phyloP scores from a whole-genome alignment of 306 rosid species.

The Quercus rubra region DNA sequence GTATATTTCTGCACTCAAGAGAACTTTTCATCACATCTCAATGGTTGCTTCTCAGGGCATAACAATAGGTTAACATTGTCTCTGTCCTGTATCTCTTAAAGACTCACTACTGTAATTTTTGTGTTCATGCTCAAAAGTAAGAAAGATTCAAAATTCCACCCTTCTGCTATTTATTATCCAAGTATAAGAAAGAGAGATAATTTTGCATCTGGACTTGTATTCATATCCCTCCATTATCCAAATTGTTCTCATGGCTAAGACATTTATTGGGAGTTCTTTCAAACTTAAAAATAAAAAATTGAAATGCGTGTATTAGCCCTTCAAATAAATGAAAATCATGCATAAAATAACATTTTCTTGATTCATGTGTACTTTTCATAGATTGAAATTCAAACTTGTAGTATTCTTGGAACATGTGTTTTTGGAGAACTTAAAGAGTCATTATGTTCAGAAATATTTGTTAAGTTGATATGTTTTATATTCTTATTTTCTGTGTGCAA shows the following conservation, averaged over 20 bases:
- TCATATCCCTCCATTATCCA: background rate
- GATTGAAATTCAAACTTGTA: background rate
- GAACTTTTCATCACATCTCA: conserved; percentile 69
- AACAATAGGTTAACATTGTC: conserved; percentile 47
- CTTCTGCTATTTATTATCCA: background rate
- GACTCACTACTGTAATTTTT: background rate
- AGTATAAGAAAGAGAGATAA: background rate
- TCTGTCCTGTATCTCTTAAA: background rate
- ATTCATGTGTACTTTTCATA: background rate
- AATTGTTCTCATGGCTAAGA: background rate
- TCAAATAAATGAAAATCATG: background rate
- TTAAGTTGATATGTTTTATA: background rate
- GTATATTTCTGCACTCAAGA: conserved; percentile 76
- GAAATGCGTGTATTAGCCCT: background rate
- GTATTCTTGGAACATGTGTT: background rate
- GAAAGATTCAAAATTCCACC: background rate
- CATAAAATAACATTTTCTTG: background rate
- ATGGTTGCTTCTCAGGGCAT: conserved; percentile 96
- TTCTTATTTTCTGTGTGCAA: too few species aligned
- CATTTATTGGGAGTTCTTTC: background rate
- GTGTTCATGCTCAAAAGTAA: background rate
- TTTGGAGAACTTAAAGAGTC: background rate
- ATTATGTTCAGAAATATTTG: background rate
- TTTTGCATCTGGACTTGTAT: background rate
- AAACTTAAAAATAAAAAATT: too few species aligned